Percentiles rank a stretch among this genome's conserved stretches.
Evolutionary conservation across 164 flowering plant species (phyloP).

Genomic region (Nymphaea colorata): DNA sequence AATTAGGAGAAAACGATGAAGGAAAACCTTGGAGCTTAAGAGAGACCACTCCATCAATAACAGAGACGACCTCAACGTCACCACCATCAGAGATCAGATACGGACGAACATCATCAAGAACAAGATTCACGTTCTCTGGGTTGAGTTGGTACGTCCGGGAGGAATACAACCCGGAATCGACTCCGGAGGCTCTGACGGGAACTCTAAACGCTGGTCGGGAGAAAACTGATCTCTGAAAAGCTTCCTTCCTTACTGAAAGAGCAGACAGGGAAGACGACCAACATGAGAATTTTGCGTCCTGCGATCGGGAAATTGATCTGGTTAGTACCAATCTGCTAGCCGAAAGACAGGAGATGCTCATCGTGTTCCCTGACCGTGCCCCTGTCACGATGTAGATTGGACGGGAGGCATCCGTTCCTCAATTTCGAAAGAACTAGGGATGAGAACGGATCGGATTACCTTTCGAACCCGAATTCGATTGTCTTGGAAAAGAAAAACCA

Average conservation of each 20-base stretch:
- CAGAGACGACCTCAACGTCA: constrained; percentile 87
- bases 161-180: constrained; percentile 59
- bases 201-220: constrained; percentile 11
- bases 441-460: too few relatives aligned
- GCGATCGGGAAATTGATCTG: background rate
- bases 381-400: too few relatives aligned
- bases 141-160: constrained; percentile 63
- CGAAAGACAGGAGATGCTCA: background rate
- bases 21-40: constrained; percentile 67
- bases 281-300: background rate
- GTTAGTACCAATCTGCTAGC: constrained; percentile 9
- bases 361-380: too few relatives aligned
- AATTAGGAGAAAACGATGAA: too few relatives aligned
- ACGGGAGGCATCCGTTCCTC: too few relatives aligned
- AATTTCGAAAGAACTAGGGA: too few relatives aligned
- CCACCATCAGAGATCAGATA: constrained; percentile 93
- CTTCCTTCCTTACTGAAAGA: constrained; percentile 2
- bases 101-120: constrained; percentile 88
- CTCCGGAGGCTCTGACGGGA: constrained; percentile 6
- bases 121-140: constrained; percentile 58
- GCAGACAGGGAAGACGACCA: constrained; percentile 1
- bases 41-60: constrained; percentile 71
- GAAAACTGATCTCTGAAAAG: constrained; percentile 8
- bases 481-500: too few relatives aligned
- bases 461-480: too few relatives aligned